phyloP scores from a whole-genome alignment of 2,329 filamentous ascomycete genomes.

The Claviceps africana region DNA sequence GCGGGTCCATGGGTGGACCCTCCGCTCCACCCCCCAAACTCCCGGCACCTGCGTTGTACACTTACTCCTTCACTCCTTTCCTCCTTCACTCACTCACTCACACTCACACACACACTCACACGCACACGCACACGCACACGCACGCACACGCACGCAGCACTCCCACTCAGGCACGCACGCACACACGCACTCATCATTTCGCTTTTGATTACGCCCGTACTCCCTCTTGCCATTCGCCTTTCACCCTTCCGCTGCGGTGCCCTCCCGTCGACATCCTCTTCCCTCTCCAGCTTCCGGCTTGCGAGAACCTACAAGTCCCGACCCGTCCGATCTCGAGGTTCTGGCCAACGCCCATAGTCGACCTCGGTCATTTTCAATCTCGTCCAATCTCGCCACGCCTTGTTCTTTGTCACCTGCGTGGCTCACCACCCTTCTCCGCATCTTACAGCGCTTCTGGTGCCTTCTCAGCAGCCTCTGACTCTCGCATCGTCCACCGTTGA shows the following conservation, averaged over 20 bases:
- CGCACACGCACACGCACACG: too few species aligned
- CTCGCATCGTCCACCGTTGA: too few species aligned
- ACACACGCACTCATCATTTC: background rate
- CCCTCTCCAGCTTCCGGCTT: background rate
- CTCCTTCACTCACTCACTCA: background rate
- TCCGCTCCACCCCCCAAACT: too few species aligned
- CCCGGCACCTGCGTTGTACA: background rate
- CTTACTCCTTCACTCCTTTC: background rate
- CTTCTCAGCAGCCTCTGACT: too few species aligned
- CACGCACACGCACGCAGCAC: too few species aligned
- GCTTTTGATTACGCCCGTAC: background rate
- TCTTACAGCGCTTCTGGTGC: background rate
- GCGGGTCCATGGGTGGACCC: too few species aligned
- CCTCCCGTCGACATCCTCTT: too few species aligned
- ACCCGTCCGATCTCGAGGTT: background rate
- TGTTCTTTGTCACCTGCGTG: background rate
- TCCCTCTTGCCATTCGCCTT: too few species aligned
- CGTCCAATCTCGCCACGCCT: background rate
- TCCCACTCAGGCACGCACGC: too few species aligned
- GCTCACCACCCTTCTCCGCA: background rate
- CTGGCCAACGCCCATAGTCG: background rate
- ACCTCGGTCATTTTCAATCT: background rate
- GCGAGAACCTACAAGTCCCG: background rate
- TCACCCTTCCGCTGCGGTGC: background rate
- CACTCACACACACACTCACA: background rate